These are phyloP conservation scores for Cladosporium sphaerospermum DNA, from an alignment of 2,329 filamentous ascomycete species.

Conservation along the genomic window DNA sequence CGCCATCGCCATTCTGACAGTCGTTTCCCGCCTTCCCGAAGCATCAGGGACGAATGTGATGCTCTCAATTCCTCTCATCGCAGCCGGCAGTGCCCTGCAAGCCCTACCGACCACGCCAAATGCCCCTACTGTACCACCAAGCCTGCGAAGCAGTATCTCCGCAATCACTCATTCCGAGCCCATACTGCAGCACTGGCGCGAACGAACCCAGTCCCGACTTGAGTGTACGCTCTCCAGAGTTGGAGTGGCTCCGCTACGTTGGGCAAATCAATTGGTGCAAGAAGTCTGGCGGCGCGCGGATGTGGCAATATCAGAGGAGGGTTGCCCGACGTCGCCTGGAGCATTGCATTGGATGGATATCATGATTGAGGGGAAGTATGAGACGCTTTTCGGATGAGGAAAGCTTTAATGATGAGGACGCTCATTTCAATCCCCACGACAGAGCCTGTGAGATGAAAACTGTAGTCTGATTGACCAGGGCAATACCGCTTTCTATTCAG, in stretches of 20 bases:
- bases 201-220: not conserved
- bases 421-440: too few relatives aligned
- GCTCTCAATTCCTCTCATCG: slow-evolving; percentile 12
- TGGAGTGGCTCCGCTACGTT: slow-evolving; percentile 9
- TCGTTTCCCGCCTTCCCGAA: slow-evolving; percentile 10
- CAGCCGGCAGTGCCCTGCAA: slow-evolving; percentile 10
- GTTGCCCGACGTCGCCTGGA: not conserved
- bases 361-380: slow-evolving; percentile 14
- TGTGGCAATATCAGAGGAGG: slow-evolving; percentile 4
- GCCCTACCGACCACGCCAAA: not conserved
- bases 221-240: slow-evolving; percentile 9
- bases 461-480: too few relatives aligned
- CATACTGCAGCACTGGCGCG: not conserved
- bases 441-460: too few relatives aligned
- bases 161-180: not conserved
- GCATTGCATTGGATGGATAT: slow-evolving; percentile 17
- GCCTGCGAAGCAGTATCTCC: not conserved
- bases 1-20: slow-evolving; percentile 12
- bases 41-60: slow-evolving; percentile 12
- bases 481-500: too few relatives aligned
- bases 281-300: slow-evolving; percentile 15
- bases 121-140: not conserved
- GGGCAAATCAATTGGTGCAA: slow-evolving; percentile 13
- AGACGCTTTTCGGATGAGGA: slow-evolving; percentile 14
- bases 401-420: too few relatives aligned